Percentiles rank a stretch among this genome's conserved stretches.
Evolutionary conservation across 345 rosid genomes (phyloP).

Genomic region (Aurinia saxatilis): DNA sequence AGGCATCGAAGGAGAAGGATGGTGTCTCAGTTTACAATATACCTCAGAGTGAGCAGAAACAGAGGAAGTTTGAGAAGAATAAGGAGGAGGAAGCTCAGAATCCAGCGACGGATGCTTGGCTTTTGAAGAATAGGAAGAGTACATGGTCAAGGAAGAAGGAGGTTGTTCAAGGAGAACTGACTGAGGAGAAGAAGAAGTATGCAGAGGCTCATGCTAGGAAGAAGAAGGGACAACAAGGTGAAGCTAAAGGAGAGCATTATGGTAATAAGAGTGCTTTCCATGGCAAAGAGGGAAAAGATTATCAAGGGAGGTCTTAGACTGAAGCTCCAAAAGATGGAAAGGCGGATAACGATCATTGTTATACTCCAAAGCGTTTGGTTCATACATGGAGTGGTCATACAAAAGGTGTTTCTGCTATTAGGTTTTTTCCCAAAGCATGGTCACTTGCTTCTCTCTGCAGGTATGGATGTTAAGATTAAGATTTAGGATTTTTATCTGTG

Average conservation of each 20-base stretch:
- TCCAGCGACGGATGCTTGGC: slow-evolving; percentile 78
- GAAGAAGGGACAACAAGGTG: slow-evolving; percentile 60
- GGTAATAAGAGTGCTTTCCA: slow-evolving; percentile 86
- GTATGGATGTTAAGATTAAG: slow-evolving; percentile 95
- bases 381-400: slow-evolving; percentile 92
- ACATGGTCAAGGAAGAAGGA: slow-evolving; percentile 98
- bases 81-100: no score
- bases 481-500: slow-evolving; percentile 98
- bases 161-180: slow-evolving; percentile 63
- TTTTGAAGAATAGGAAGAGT: slow-evolving; percentile 74
- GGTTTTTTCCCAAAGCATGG: no score
- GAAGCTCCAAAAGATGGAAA: slow-evolving; percentile 93
- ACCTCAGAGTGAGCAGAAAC: slow-evolving; percentile 79
- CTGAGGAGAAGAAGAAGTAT: slow-evolving; percentile 96
- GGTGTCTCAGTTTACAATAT: slow-evolving; percentile 73
- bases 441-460: no score
- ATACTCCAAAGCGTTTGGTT: slow-evolving; percentile 67
- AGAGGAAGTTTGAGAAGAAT: slow-evolving; percentile 55
- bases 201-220: slow-evolving; percentile 93
- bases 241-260: slow-evolving; percentile 72
- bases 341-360: slow-evolving; percentile 89
- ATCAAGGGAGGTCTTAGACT: slow-evolving; percentile 96
- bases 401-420: slow-evolving; percentile 76
- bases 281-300: slow-evolving; percentile 91
- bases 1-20: slow-evolving; percentile 50